phyloP scores from a whole-genome alignment of 306 rosid genomes.

The Begonia fuchsioides region DNA sequence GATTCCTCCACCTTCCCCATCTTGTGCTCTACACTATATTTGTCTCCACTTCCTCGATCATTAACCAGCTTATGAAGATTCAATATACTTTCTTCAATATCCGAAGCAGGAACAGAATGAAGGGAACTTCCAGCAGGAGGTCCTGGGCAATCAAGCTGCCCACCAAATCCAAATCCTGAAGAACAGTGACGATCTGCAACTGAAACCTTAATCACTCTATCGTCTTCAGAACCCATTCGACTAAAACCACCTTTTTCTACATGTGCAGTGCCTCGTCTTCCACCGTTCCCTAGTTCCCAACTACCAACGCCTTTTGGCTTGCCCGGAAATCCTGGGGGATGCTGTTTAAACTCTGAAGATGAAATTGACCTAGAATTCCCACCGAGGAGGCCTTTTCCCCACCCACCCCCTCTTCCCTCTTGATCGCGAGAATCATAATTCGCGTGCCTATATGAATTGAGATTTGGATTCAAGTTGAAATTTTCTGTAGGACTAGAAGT shows the following conservation, averaged over 20 bases:
- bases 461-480: constrained; percentile 16
- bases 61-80: constrained; percentile 10
- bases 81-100: constrained; percentile 18
- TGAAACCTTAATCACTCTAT: constrained; percentile 12
- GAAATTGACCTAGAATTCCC: constrained; percentile 14
- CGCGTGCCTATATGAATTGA: constrained; percentile 20
- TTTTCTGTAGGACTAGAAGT: constrained; percentile 4
- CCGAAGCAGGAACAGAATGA: constrained; percentile 25
- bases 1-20: constrained; percentile 8
- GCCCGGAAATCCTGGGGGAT: constrained; percentile 50
- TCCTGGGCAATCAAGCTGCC: constrained; percentile 52
- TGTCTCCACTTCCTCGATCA: constrained; percentile 18
- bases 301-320: constrained; percentile 28
- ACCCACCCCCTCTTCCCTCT: constrained; percentile 20
- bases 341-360: constrained; percentile 18
- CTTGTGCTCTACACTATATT: constrained; percentile 8
- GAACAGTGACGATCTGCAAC: constrained; percentile 24
- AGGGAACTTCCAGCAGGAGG: constrained; percentile 39
- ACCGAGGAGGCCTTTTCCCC: constrained; percentile 15
- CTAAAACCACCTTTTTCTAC: constrained; percentile 17
- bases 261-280: constrained; percentile 23
- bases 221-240: constrained; percentile 17
- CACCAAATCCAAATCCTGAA: constrained; percentile 19
- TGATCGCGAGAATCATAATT: constrained; percentile 20
- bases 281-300: constrained; percentile 31